These are phyloP conservation scores for Rhodamnia argentea DNA, from an alignment of 345 rosid genomes.

Conservation along the genomic window DNA sequence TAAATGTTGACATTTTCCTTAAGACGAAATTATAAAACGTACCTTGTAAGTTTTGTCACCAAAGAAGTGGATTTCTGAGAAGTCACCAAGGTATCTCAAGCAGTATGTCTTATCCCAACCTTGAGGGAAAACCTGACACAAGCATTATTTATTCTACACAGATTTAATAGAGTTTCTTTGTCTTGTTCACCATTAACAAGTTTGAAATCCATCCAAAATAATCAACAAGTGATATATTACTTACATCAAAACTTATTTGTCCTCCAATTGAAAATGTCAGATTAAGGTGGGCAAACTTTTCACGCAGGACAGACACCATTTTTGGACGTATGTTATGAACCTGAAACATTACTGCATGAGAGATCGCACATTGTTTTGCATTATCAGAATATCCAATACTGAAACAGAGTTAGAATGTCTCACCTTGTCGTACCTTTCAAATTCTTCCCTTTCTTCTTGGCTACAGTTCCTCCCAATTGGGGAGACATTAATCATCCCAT, in stretches of 20 bases:
- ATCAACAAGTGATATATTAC: slow-evolving; percentile 12
- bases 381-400: neutral
- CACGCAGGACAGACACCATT: slow-evolving; percentile 76
- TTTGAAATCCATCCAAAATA: neutral
- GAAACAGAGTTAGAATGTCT: neutral
- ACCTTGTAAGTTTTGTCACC: slow-evolving; percentile 99
- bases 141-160: neutral
- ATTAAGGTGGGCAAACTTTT: slow-evolving; percentile 85
- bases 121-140: slow-evolving; percentile 70
- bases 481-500: slow-evolving; percentile 94
- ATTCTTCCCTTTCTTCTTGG: slow-evolving; percentile 98
- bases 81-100: slow-evolving; percentile 73
- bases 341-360: slow-evolving; percentile 25
- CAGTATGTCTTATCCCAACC: slow-evolving; percentile 99
- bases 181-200: neutral
- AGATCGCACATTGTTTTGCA: neutral
- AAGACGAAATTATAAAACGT: neutral
- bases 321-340: slow-evolving; percentile 72
- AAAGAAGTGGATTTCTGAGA: slow-evolving; percentile 84
- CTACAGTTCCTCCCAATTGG: slow-evolving; percentile 99
- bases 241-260: slow-evolving; percentile 94
- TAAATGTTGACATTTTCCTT: neutral
- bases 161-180: neutral
- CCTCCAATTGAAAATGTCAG: slow-evolving; percentile 96
- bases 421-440: slow-evolving; percentile 93